These are phyloP conservation scores for Eudorina sp. DNA, from an alignment of 139 green algal genomes.

Conservation along the genomic window DNA sequence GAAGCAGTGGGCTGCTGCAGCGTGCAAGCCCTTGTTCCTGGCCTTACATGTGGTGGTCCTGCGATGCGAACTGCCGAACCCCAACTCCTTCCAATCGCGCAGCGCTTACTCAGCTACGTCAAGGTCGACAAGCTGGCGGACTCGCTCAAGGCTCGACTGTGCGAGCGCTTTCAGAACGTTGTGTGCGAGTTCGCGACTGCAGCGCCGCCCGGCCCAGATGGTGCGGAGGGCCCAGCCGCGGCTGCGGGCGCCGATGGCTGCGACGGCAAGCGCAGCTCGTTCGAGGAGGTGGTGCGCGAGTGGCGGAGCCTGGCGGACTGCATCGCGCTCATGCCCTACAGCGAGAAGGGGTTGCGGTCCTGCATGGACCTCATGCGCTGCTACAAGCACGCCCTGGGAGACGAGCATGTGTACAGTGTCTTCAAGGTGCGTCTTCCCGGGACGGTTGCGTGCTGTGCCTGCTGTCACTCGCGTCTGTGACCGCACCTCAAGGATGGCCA, in stretches of 20 bases:
- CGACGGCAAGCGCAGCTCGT: not conserved
- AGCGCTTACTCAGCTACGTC: slow-evolving; percentile 85
- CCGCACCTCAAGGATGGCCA: too few species aligned
- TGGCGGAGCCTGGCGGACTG: slow-evolving; percentile 92
- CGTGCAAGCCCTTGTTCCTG: too few species aligned
- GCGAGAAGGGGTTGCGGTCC: slow-evolving; percentile 86
- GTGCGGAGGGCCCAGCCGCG: too few species aligned
- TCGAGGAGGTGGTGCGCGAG: slow-evolving; percentile 50
- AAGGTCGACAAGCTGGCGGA: slow-evolving; percentile 90
- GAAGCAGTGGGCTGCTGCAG: too few species aligned
- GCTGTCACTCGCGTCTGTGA: too few species aligned
- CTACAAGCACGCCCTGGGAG: slow-evolving; percentile 85
- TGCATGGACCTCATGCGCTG: slow-evolving; percentile 81
- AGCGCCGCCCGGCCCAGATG: not conserved
- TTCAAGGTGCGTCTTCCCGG: slow-evolving; percentile 59
- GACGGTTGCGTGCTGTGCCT: too few species aligned
- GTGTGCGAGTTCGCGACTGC: slow-evolving; percentile 15
- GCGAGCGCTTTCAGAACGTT: slow-evolving; percentile 71
- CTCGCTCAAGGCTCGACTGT: slow-evolving; percentile 84
- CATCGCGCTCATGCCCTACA: slow-evolving; percentile 81
- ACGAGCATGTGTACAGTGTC: slow-evolving; percentile 72
- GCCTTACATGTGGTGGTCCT: too few species aligned
- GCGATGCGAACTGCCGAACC: not conserved
- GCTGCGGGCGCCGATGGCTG: not conserved
- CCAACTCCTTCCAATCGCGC: not conserved